Percentiles rank a stretch among this genome's conserved stretches.
Conservation (phyloP, 1,284 basidiomycete species). For the Thecaphora thlaspeos region DNA sequence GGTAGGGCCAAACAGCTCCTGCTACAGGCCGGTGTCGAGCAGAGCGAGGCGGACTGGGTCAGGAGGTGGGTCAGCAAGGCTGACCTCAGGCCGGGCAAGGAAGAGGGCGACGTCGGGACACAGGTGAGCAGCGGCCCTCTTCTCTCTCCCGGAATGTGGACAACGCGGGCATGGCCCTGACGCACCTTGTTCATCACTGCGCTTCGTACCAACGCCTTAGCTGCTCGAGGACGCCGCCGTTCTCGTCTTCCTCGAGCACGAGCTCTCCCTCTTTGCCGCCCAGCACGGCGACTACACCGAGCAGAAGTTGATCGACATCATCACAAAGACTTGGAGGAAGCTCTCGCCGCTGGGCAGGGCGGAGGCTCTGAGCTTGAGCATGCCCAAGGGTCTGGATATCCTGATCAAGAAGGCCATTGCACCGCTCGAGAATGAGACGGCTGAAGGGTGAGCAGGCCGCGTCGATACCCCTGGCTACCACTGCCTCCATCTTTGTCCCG, state of each 20-base stretch:
- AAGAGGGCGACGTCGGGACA: conserved; percentile 34
- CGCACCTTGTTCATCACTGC: neutral
- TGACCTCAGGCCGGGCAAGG: conserved; percentile 42
- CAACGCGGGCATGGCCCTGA: no score
- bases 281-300: conserved; percentile 41
- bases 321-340: conserved; percentile 53
- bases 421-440: conserved; percentile 26
- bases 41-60: conserved; percentile 32
- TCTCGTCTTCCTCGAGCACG: conserved; percentile 49
- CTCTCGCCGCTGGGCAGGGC: conserved; percentile 39
- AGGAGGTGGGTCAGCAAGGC: conserved; percentile 51
- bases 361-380: conserved; percentile 50
- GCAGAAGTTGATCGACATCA: conserved; percentile 51
- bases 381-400: conserved; percentile 39
- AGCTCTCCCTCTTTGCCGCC: conserved; percentile 41
- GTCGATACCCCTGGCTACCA: no score
- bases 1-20: conserved; percentile 40
- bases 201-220: conserved; percentile 1
- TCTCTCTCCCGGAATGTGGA: no score
- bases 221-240: conserved; percentile 54
- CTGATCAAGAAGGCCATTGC: conserved; percentile 32
- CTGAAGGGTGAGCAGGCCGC: conserved; percentile 31
- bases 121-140: conserved; percentile 15
- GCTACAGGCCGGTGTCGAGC: conserved; percentile 24
- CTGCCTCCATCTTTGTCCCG: no score